Conservation (phyloP, 305 asterid genomes). For the Fraxinus sp. region DNA sequence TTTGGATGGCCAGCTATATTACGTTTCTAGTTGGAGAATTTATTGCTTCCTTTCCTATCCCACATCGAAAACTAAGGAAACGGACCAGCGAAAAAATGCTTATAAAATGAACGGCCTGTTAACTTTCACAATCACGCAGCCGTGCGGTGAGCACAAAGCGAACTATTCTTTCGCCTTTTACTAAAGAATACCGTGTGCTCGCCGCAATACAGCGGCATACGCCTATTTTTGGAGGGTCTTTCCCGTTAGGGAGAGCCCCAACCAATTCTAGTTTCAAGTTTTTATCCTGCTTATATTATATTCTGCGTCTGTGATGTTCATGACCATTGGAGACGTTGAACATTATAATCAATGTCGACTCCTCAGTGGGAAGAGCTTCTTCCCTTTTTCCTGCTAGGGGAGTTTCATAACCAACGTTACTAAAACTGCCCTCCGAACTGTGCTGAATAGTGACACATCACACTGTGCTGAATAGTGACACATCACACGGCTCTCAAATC, state of each 20-base stretch:
- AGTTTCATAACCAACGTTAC: too few relatives aligned
- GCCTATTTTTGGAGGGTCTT: conserved; percentile 31
- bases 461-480: too few relatives aligned
- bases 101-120: not conserved
- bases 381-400: too few relatives aligned
- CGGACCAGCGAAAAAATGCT: not conserved
- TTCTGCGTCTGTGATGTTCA: too few relatives aligned
- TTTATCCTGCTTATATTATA: too few relatives aligned
- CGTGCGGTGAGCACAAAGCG: conserved; percentile 31
- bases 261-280: not conserved
- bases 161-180: conserved; percentile 51
- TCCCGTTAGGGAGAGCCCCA: not conserved
- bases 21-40: not conserved
- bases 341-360: too few relatives aligned
- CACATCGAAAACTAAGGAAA: not conserved
- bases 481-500: too few relatives aligned
- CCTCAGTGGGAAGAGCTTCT: too few relatives aligned
- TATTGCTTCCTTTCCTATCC: not conserved
- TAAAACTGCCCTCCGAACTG: too few relatives aligned
- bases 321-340: too few relatives aligned
- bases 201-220: conserved; percentile 25
- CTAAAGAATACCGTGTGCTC: conserved; percentile 38
- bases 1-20: not conserved
- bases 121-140: not conserved
- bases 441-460: too few relatives aligned